A percentile compares a stretch with the other conserved stretches of the same genome.
phyloP scores from a whole-genome alignment of 768 basidiomycete species.

The Paxillus involutus region DNA sequence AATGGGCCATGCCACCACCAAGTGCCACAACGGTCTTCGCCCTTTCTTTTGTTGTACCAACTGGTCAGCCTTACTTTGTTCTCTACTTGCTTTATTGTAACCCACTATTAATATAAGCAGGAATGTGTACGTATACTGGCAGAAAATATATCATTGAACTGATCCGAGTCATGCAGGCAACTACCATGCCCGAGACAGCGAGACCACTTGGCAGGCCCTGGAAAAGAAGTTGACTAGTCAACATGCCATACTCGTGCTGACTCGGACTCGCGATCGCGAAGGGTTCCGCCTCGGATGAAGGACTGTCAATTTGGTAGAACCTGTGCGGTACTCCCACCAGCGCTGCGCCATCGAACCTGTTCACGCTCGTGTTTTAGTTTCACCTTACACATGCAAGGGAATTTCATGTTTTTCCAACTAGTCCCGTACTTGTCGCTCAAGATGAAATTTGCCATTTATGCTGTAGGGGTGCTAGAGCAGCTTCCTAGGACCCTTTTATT shows the following conservation, averaged over 20 bases:
- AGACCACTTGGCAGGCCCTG: not conserved
- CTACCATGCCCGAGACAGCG: not conserved
- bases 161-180: not conserved
- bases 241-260: not conserved
- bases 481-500: not conserved
- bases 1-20: not conserved
- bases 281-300: too few relatives aligned
- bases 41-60: conserved; percentile 15
- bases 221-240: not conserved
- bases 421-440: too few relatives aligned
- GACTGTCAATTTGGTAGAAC: too few relatives aligned
- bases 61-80: conserved; percentile 20
- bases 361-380: too few relatives aligned
- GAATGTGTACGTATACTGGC: conserved; percentile 11
- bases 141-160: not conserved
- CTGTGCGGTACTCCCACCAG: too few relatives aligned
- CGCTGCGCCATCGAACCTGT: too few relatives aligned
- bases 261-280: not conserved
- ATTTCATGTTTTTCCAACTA: too few relatives aligned
- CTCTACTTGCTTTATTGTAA: conserved; percentile 14
- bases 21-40: not conserved
- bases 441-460: not conserved
- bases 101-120: not conserved
- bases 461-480: not conserved
- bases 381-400: too few relatives aligned